phyloP scores from a whole-genome alignment of 352 stramenopile genomes.

The Globisporangium lucens region DNA sequence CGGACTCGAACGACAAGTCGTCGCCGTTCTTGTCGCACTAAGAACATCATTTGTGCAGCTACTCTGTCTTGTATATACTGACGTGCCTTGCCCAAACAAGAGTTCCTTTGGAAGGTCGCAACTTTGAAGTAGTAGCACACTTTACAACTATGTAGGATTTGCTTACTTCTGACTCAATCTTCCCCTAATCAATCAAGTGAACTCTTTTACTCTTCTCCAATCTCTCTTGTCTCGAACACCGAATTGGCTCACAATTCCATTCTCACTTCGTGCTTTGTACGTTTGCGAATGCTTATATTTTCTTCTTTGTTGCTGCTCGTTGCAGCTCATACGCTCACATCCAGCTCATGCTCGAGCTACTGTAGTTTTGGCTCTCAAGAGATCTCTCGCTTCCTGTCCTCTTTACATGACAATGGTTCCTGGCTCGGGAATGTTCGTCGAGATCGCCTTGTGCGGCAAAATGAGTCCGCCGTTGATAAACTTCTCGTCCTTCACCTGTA shows the following conservation, averaged over 20 bases:
- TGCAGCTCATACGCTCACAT: neutral
- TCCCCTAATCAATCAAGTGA: neutral
- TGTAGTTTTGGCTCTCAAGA: neutral
- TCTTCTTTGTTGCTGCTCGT: neutral
- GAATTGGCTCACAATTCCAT: neutral
- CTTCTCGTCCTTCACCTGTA: slow-evolving; percentile 87
- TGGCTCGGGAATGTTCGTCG: slow-evolving; percentile 75
- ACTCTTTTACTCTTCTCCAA: neutral
- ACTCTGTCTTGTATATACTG: neutral
- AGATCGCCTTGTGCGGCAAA: slow-evolving; percentile 87
- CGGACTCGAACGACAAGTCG: slow-evolving; percentile 31
- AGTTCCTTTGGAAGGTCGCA: neutral
- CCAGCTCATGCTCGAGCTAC: neutral
- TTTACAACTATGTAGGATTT: neutral
- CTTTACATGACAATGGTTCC: slow-evolving; percentile 88
- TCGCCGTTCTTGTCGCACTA: slow-evolving; percentile 16
- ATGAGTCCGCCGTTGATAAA: slow-evolving; percentile 89
- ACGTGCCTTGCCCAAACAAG: neutral
- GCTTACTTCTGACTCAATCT: neutral
- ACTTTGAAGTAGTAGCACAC: neutral
- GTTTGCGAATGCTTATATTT: neutral
- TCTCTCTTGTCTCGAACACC: neutral
- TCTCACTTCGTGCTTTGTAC: neutral
- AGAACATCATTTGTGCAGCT: neutral
- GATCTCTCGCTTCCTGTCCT: neutral